Evolutionary conservation across 805 yeast species (phyloP), one percentile per base, ranked within the genome.

Genomic region (Grigorovia yakushimaensis): DNA sequence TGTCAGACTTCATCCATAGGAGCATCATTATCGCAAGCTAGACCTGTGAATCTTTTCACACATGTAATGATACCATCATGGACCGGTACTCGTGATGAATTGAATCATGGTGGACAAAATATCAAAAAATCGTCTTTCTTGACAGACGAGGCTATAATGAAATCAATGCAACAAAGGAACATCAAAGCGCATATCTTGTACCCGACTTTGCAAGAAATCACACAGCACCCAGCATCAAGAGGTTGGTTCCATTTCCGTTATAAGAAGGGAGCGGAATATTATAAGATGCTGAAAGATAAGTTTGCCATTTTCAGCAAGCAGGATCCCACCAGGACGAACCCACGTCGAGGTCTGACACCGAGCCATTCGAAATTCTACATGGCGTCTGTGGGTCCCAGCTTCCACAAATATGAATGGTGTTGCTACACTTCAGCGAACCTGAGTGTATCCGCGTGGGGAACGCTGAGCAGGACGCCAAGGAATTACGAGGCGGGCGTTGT

Each of bases 391-490:
- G 38, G 4, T 1, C 17, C 35, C 11, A 30, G 27, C 4, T 55
- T 58, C 33, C 38, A 45, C 4, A 39, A 48, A 2, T 59, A 84
- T 5, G 73, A 76, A 44, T 87, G 95, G 94, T 73, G 81, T 18
- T 60, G 84, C 5, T 69, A 84, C 58, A 84, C 93, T 0, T 81
- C 88, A 43, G 84, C 87, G 30, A 87, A 87, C 57, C 57, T 85
- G 39, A 81, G 89, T 30, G 77, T 77, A 47, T 83, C 78, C 50
- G 95, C 95, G 1, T 87, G 95, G 95, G 95, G 95, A 0, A 65
- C 59, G 5, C 66, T 68, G 15, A 54, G 59, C 38, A 27, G 52
- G 13, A 42, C 51, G 13, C 68, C 71, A n/a, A 55, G 61, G 10
- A 59, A 77, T 70, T 80, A 68, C 60, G 86, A 81, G 56, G 71